Evolutionary conservation across 257 asterid species (phyloP).

Genomic region (Forsythia suspensa): DNA sequence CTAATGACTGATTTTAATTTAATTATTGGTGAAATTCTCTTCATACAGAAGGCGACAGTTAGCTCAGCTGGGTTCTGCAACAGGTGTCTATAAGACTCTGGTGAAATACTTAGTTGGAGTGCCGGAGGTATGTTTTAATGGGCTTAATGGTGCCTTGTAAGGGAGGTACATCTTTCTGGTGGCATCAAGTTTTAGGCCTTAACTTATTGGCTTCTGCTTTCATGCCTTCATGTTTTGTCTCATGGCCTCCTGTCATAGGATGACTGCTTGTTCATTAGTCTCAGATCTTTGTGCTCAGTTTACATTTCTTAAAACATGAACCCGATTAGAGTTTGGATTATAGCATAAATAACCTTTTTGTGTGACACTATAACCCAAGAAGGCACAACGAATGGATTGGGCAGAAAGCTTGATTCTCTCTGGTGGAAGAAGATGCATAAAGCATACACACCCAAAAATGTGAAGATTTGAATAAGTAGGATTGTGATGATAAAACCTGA

Average conservation of each 20-base stretch:
- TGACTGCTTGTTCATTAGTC: not conserved
- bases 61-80: constrained; percentile 97
- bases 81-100: constrained; percentile 94
- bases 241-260: too few species aligned
- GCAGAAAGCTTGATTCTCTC: too few species aligned
- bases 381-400: too few species aligned
- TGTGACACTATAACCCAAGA: too few species aligned
- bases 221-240: not conserved
- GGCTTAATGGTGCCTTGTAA: constrained; percentile 12
- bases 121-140: constrained; percentile 68
- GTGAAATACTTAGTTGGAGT: constrained; percentile 98
- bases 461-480: too few species aligned
- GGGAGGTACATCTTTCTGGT: not conserved
- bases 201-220: constrained; percentile 3
- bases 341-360: too few species aligned
- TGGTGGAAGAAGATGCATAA: too few species aligned
- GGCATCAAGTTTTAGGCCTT: constrained; percentile 13
- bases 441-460: too few species aligned
- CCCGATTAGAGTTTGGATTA: too few species aligned
- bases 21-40: constrained; percentile 10
- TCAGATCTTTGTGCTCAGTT: not conserved
- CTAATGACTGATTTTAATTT: constrained; percentile 9
- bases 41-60: constrained; percentile 82
- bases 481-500: too few species aligned
- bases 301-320: too few species aligned